Base-by-base conservation (phyloP, 2,329 filamentous ascomycete species). In the Clarireedia homoeocarpa region DNA sequence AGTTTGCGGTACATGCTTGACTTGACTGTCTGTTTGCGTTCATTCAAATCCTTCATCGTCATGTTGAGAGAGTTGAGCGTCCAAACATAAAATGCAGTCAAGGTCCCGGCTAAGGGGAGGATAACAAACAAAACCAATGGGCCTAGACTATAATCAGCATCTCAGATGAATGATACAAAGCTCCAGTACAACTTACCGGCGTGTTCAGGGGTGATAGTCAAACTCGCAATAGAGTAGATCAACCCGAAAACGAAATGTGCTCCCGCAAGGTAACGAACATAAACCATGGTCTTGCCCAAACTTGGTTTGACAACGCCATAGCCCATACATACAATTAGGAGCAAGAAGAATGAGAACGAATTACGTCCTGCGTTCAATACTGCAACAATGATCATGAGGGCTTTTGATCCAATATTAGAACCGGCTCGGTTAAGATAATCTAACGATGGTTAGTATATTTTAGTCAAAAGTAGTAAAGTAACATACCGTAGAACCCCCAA, bases 51-150 rank as follows among this genome's bases (percentile, higher is more conserved):
- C 73, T 96, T 97, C 75, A 97, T 92, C 0, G 94, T 99, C 57
- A 86, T 79, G 71, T 92, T 96, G 57, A 99, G 80, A 23, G 91
- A 95, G 75, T 96, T 97, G 62, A 99, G 79, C 0, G 94, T 99
- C 94, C 94, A 99, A 59, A 99, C 89, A 72, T 99, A 99, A 73
- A 99, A 99, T 10, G 89, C 91, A 17, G 94, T 99, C 61, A 99
- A 75, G 0, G 94, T 96, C 48, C 83, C 91, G 3, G 92, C 91
- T 23, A 99, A 80, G 0, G 94, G 94, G 15, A 99, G 80, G 27
- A 99, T 91, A 64, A 99, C 91, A 49, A 99, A 83, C 5, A 99
- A 83, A 4, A 99, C 88, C 50, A 96, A 83, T 1, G 91, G 91
- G 0, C 92, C 92, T 81, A 36, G 5, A 5, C 27, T 14, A 6